Evolutionary conservation across 768 basidiomycete genomes (phyloP), one percentile per base, ranked within the genome.

Genomic region (Boletus eberwhitei): DNA sequence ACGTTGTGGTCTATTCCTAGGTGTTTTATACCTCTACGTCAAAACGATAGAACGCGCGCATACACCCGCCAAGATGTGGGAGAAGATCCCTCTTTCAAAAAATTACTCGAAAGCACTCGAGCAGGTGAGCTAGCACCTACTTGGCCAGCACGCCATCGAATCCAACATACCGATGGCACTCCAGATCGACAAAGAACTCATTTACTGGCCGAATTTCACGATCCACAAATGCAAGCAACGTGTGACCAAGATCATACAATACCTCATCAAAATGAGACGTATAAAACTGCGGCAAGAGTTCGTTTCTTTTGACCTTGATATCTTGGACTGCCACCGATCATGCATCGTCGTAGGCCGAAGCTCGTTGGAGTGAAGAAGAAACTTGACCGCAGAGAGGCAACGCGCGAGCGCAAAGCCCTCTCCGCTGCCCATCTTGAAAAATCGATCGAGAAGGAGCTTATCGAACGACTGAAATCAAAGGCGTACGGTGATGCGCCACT

Each of bases 191-290:
- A 81, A 79, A 50, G 93, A 98, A 67, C 81, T 98, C 56, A 81
- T 93, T n/a, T 93, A 98, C 70, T 98, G 97, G 97, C 96, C 97
- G 5, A 94, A 94, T 64, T 98, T 96, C 71, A 86, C 85, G 32
- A 89, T 94, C 50, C 97, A 98, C 77, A 98, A 98, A 75, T 98
- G 97, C 83, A 99, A 99, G 79, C 97, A 99, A 74, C 85, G 97
- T 42, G 81, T 98, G 31, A 99, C 97, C 12, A 99, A 98, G 77
- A 98, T 99, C 64, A 98, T 96, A 0, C 97, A 99, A 70, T 98
- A 98, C 68, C 83, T 99, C 59, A 98, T 98, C 72, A 95, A 97
- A 78, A 97, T 98, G 95, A 83, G 96, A 55, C 85, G 90, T 40
- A 73, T 96, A 57, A 90, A 90, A 61, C 77, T 95, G 53, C 85